Percentiles rank a stretch among this genome's conserved stretches.
Evolutionary conservation across 345 rosid species (phyloP).

Genomic region (Eucalyptus cloeziana): DNA sequence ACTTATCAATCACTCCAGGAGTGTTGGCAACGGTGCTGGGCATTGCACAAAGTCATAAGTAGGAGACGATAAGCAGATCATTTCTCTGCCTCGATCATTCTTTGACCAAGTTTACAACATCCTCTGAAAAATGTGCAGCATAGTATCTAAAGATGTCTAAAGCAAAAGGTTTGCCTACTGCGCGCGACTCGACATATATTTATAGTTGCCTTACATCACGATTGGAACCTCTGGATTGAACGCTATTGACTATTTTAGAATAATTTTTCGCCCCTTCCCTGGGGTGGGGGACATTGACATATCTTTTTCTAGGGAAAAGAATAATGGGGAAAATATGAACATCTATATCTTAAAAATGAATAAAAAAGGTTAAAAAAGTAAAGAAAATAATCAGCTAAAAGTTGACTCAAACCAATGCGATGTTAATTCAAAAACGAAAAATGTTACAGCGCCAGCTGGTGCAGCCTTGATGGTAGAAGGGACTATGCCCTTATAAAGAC

Average conservation of each 20-base stretch:
- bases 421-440: constrained; percentile 64
- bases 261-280: neutral
- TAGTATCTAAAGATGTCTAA: neutral
- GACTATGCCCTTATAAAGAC: constrained; percentile 86
- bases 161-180: neutral
- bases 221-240: neutral
- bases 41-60: neutral
- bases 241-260: neutral
- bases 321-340: neutral
- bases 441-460: constrained; percentile 96
- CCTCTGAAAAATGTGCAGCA: neutral
- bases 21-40: neutral
- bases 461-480: constrained; percentile 98
- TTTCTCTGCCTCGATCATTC: neutral
- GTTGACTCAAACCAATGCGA: constrained; percentile 85
- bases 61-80: neutral
- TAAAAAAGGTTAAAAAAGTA: neutral
- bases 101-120: neutral
- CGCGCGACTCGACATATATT: neutral
- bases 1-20: neutral
- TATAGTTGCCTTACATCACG: neutral
- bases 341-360: neutral
- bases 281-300: neutral
- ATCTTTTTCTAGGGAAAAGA: neutral
- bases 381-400: constrained; percentile 16